Evolutionary conservation across 768 basidiomycete genomes (phyloP), one percentile per base, ranked within the genome.

Genomic region (Hericium erinaceus): DNA sequence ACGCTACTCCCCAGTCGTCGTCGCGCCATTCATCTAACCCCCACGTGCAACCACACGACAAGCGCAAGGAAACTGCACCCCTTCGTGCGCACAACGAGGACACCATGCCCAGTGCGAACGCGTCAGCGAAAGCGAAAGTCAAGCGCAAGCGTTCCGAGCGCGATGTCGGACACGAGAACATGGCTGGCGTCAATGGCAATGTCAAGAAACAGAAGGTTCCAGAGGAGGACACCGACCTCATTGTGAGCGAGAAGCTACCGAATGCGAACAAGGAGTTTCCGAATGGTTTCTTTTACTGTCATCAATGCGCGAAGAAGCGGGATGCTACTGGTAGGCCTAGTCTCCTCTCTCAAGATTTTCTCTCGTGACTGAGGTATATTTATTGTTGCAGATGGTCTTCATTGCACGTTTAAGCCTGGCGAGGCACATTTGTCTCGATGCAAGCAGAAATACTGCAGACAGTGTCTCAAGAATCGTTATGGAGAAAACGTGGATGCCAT

Each of bases 391-490:
- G 75, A 60, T n/a, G 60, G 63, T 33, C 22, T 77, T 20, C 74
- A 67, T 12, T 78, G 77, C 58, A 78, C 78, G 2, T 58, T 64
- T 2, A 67, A 66, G 56, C 64, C 61, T 57, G 55, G n/a, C 52
- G 24, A 63, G 28, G 50, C 56, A 49, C 55, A 57, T 64, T 68
- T 67, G 58, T 68, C 70, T 61, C 74, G 75, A 24, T 89, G 87
- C 68, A 72, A 67, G 37, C 70, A 73, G 55, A 83, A 82, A 65
- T 87, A 82, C 61, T 90, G 88, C 71, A 77, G 73, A 49, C 58
- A 73, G 2, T 90, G 89, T 62, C 75, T 91, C 62, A 81, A 77
- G 68, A 87, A 84, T 64, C 75, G 82, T 40, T 91, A 91, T 61
- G 78, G 77, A 62, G 73, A 79, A 67, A 74, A 81, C 64, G 58